Conservation (phyloP, 2,329 filamentous ascomycete genomes). For the Purpureocillium lavendulum region DNA sequence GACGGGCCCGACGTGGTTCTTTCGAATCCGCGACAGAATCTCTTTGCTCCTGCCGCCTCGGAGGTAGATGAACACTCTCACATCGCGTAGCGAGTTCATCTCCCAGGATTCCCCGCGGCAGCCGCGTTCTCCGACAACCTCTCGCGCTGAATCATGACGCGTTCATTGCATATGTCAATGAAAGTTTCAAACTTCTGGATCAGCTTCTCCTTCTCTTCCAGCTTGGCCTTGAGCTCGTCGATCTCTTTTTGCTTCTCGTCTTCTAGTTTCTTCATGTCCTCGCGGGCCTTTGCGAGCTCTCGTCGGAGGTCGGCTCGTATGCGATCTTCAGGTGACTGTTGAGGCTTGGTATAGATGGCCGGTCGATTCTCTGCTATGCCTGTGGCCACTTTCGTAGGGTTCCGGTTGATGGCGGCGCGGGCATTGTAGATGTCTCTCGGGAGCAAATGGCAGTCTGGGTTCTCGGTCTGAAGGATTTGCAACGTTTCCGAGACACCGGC, state of each 20-base stretch:
- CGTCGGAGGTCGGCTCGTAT: slow-evolving; percentile 53
- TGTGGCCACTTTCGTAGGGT: slow-evolving; percentile 52
- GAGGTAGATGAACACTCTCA: too few species aligned
- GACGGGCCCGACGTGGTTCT: too few species aligned
- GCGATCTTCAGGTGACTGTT: slow-evolving; percentile 54
- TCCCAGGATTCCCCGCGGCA: slow-evolving; percentile 15
- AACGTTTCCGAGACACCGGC: slow-evolving; percentile 59
- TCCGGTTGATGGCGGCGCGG: slow-evolving; percentile 57
- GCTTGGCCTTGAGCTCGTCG: slow-evolving; percentile 46
- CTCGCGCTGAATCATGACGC: slow-evolving; percentile 55
- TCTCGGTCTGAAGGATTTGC: slow-evolving; percentile 55
- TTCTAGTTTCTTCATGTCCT: slow-evolving; percentile 46
- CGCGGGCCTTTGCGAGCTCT: slow-evolving; percentile 49
- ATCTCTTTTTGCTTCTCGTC: slow-evolving; percentile 51
- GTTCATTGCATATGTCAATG: slow-evolving; percentile 60
- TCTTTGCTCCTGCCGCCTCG: too few species aligned
- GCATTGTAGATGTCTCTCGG: slow-evolving; percentile 62
- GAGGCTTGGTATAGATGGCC: slow-evolving; percentile 59
- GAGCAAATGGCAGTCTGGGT: slow-evolving; percentile 54
- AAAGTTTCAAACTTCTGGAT: slow-evolving; percentile 61
- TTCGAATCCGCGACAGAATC: too few species aligned
- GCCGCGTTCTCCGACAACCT: slow-evolving; percentile 29
- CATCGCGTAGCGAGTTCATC: slow-evolving; percentile 6
- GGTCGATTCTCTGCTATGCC: slow-evolving; percentile 53
- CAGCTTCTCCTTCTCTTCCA: slow-evolving; percentile 55